Conservation (phyloP, 2,329 filamentous ascomycete genomes). For the Talaromyces sp. region DNA sequence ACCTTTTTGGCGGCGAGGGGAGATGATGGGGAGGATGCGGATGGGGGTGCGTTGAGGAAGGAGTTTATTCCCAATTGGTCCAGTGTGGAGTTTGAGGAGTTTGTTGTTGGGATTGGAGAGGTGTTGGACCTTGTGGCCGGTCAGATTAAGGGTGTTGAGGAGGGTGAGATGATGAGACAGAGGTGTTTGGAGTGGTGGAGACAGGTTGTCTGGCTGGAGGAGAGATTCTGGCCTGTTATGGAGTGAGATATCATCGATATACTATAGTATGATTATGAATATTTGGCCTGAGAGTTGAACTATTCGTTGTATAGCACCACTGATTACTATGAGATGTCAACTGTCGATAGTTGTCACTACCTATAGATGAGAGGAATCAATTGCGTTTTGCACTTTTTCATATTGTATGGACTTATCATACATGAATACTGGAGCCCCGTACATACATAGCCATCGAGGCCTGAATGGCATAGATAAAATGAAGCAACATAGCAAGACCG, state of each 20-base stretch:
- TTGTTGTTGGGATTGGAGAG: conserved; percentile 59
- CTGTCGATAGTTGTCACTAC: too few species aligned
- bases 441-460: conserved; percentile 24
- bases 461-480: conserved; percentile 11
- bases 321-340: too few species aligned
- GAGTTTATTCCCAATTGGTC: conserved; percentile 73
- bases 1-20: conserved; percentile 34
- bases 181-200: conserved; percentile 53
- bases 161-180: conserved; percentile 43
- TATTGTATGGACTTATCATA: conserved; percentile 23
- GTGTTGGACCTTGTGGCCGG: conserved; percentile 60
- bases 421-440: conserved; percentile 12
- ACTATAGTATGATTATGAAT: too few species aligned
- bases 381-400: background rate
- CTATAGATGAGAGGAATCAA: background rate
- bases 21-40: conserved; percentile 50
- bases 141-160: conserved; percentile 40
- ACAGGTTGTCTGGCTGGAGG: conserved; percentile 58
- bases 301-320: too few species aligned
- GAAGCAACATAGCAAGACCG: conserved; percentile 2
- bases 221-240: conserved; percentile 60
- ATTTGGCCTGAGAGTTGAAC: too few species aligned
- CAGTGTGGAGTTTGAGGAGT: conserved; percentile 60
- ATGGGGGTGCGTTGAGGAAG: conserved; percentile 65
- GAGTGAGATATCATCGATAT: too few species aligned